Evolutionary conservation across 2,329 filamentous ascomycete genomes (phyloP).

Genomic region (Nemania bipapillata): DNA sequence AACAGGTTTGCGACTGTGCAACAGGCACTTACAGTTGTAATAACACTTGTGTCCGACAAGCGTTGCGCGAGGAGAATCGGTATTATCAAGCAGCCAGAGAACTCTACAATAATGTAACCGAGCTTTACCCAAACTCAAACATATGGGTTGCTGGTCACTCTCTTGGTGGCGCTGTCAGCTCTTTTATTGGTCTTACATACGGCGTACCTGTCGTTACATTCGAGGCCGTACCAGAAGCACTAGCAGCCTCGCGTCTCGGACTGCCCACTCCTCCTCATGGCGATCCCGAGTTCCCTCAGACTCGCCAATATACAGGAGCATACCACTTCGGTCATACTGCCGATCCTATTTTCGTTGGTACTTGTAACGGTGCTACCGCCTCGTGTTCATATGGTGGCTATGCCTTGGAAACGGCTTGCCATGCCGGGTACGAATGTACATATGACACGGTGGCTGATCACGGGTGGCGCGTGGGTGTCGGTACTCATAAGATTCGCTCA

Average conservation of each 20-base stretch:
- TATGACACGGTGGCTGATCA: slow-evolving; percentile 94
- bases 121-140: slow-evolving; percentile 83
- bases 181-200: slow-evolving; percentile 90
- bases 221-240: slow-evolving; percentile 89
- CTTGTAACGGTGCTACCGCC: slow-evolving; percentile 89
- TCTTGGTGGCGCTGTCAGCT: slow-evolving; percentile 86
- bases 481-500: slow-evolving; percentile 87
- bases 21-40: slow-evolving; percentile 90
- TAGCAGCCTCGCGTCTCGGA: slow-evolving; percentile 84
- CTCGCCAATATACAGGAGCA: slow-evolving; percentile 76
- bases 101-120: slow-evolving; percentile 91
- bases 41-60: slow-evolving; percentile 83
- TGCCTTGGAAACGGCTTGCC: slow-evolving; percentile 91
- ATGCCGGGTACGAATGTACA: slow-evolving; percentile 85
- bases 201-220: slow-evolving; percentile 92
- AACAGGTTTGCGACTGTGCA: slow-evolving; percentile 92
- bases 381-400: slow-evolving; percentile 92
- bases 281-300: slow-evolving; percentile 76
- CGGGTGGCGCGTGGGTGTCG: slow-evolving; percentile 90
- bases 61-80: slow-evolving; percentile 81
- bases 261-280: slow-evolving; percentile 85
- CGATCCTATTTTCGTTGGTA: slow-evolving; percentile 93
- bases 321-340: slow-evolving; percentile 96
- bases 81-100: slow-evolving; percentile 92
- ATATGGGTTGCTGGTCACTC: slow-evolving; percentile 95